Evolutionary conservation across 2,329 filamentous ascomycete genomes (phyloP).

Genomic region (Aspergillus sp.): DNA sequence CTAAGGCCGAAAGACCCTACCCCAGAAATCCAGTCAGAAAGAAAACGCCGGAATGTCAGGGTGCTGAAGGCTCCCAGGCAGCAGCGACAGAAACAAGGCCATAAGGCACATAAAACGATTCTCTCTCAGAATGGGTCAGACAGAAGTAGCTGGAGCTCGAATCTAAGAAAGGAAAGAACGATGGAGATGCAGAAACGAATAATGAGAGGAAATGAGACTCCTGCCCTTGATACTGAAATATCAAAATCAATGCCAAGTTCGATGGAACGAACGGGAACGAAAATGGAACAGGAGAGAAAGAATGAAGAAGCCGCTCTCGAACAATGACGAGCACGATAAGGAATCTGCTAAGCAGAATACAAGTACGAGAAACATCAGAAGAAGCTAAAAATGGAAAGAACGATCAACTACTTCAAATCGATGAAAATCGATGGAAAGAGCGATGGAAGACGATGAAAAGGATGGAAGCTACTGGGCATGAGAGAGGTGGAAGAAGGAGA

Average conservation of each 20-base stretch:
- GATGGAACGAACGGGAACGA: background rate
- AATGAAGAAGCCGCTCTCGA: background rate
- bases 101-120: background rate
- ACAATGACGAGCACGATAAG: background rate
- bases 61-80: background rate
- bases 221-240: background rate
- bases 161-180: background rate
- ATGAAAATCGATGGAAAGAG: background rate
- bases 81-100: background rate
- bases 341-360: background rate
- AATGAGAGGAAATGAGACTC: background rate
- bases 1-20: no score
- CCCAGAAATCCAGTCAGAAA: background rate
- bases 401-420: background rate
- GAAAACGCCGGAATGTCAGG: background rate
- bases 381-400: background rate
- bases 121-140: background rate
- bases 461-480: background rate
- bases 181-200: background rate
- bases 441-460: background rate
- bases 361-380: background rate
- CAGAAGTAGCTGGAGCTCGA: background rate
- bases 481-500: no score
- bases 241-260: background rate
- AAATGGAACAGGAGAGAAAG: background rate